These are phyloP conservation scores for Cutaneotrichosporon sp. DNA, from an alignment of 1,284 basidiomycete genomes.

Conservation along the genomic window DNA sequence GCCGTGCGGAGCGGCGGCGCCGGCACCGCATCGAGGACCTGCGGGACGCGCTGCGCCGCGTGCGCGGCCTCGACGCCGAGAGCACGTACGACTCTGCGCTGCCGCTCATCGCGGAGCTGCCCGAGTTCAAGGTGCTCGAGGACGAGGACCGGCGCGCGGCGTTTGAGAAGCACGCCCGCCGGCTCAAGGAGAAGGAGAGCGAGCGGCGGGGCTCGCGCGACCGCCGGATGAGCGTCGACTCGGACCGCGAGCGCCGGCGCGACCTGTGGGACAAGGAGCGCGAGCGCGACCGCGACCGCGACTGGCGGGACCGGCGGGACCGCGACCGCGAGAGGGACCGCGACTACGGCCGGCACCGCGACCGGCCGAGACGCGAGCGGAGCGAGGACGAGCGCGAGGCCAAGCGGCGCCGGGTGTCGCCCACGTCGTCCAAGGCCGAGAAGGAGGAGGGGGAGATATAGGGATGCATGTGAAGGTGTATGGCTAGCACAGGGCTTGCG, in stretches of 20 bases:
- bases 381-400: conserved; percentile 27
- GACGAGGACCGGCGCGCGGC: conserved; percentile 71
- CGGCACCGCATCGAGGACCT: conserved; percentile 92
- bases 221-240: conserved; percentile 17
- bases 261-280: conserved; percentile 26
- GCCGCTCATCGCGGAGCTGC: conserved; percentile 72
- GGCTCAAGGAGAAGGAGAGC: conserved; percentile 80
- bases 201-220: conserved; percentile 58
- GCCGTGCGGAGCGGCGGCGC: conserved; percentile 75
- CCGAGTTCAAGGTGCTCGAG: conserved; percentile 79
- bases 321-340: conserved; percentile 22
- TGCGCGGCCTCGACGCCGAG: conserved; percentile 72
- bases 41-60: conserved; percentile 90
- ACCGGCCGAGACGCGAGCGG: conserved; percentile 11
- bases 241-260: conserved; percentile 40
- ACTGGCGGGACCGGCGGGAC: conserved; percentile 34
- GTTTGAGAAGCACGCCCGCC: conserved; percentile 79
- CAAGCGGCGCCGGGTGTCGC: conserved; percentile 26
- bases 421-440: conserved; percentile 1
- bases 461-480: no score
- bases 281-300: conserved; percentile 45
- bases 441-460: conserved; percentile 29
- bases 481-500: no score
- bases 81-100: conserved; percentile 76
- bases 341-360: conserved; percentile 20